A percentile compares a stretch with the other conserved stretches of the same genome.
phyloP scores from a whole-genome alignment of 1,284 basidiomycete species.

The Apiotrichum akiyoshidainum region DNA sequence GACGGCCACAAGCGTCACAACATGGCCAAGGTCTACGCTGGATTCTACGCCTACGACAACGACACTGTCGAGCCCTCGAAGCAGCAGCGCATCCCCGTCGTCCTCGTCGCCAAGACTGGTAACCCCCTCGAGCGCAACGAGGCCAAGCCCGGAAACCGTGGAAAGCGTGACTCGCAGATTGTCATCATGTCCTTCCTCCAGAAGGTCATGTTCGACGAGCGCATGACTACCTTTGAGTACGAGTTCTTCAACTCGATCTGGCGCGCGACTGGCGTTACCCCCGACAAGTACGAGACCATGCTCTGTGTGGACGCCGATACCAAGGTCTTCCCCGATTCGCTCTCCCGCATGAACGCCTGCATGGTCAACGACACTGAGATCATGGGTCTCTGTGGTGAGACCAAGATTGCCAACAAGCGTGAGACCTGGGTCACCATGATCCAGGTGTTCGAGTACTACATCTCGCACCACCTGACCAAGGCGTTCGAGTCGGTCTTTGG shows the following conservation, averaged over 20 bases:
- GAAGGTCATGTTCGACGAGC: constrained; percentile 98
- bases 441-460: constrained; percentile 96
- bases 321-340: constrained; percentile 91
- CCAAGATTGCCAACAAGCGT: constrained; percentile 97
- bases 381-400: constrained; percentile 99
- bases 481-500: constrained; percentile 99
- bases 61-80: constrained; percentile 87
- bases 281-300: constrained; percentile 92
- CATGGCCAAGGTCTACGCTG: constrained; percentile 98
- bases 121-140: constrained; percentile 86
- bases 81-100: constrained; percentile 93
- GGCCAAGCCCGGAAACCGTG: constrained; percentile 94
- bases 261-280: constrained; percentile 89
- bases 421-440: constrained; percentile 99
- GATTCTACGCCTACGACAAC: constrained; percentile 95
- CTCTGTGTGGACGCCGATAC: constrained; percentile 99
- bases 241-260: constrained; percentile 98
- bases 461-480: constrained; percentile 97
- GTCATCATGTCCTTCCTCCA: constrained; percentile 97
- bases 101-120: constrained; percentile 89
- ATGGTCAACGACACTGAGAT: constrained; percentile 96
- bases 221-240: constrained; percentile 99
- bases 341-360: constrained; percentile 86
- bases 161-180: constrained; percentile 97
- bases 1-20: constrained; percentile 99